These are phyloP conservation scores for Ogataea ramenticola DNA, from an alignment of 805 yeast species.

Conservation along the genomic window DNA sequence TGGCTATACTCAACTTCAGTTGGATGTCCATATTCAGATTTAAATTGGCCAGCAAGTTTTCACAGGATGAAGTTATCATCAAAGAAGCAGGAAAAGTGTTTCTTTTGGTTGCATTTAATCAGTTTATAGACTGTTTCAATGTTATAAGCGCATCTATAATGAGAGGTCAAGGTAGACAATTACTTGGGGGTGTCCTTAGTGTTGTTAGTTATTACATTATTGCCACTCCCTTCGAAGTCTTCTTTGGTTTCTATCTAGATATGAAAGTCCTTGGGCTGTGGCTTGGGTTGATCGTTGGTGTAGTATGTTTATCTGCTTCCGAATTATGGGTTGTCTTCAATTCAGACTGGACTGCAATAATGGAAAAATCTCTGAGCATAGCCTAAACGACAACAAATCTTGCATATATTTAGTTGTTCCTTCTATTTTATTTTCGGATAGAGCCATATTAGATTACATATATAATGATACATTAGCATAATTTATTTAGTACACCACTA, in stretches of 20 bases:
- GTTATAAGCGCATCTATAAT: slow-evolving; percentile 40
- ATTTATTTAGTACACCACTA: too few species aligned
- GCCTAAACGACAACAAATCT: background rate
- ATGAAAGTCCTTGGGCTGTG: slow-evolving; percentile 40
- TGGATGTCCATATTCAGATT: slow-evolving; percentile 31
- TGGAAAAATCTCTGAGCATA: slow-evolving; percentile 30
- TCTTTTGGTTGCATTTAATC: slow-evolving; percentile 42
- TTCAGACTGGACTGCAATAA: slow-evolving; percentile 49
- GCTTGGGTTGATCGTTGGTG: slow-evolving; percentile 39
- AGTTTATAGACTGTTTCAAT: slow-evolving; percentile 39
- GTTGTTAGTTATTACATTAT: slow-evolving; percentile 38
- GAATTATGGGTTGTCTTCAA: slow-evolving; percentile 34
- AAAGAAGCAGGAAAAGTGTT: slow-evolving; percentile 32
- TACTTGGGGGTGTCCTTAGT: slow-evolving; percentile 42
- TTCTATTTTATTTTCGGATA: too few species aligned
- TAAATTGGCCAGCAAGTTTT: slow-evolving; percentile 33
- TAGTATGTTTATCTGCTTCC: slow-evolving; percentile 29
- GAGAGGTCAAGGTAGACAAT: slow-evolving; percentile 50
- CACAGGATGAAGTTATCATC: slow-evolving; percentile 31
- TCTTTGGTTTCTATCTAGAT: slow-evolving; percentile 34
- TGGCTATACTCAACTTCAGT: slow-evolving; percentile 31
- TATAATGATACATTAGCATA: background rate
- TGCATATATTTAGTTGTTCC: background rate
- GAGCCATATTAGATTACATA: too few species aligned
- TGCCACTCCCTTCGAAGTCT: slow-evolving; percentile 41